Conservation (phyloP, 192 early-diverging fungal species). For the Coemansia sp. region DNA sequence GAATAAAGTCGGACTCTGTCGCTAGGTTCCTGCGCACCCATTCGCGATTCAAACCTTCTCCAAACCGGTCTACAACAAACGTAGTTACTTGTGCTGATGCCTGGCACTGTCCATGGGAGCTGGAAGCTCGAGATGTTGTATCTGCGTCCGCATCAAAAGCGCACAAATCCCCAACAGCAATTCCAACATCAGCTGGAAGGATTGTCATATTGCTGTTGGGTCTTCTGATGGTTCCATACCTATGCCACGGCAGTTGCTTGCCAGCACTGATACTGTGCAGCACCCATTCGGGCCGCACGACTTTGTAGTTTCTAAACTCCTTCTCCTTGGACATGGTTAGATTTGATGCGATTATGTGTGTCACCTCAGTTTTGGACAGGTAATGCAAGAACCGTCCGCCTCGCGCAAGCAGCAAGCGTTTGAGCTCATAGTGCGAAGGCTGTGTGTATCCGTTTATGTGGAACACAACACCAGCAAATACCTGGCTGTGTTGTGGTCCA, state of each 20-base stretch:
- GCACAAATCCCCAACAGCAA: neutral
- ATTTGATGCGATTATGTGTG: constrained; percentile 68
- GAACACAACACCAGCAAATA: constrained; percentile 49
- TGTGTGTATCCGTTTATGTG: constrained; percentile 74
- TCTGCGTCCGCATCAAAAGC: neutral
- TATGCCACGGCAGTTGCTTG: constrained; percentile 66
- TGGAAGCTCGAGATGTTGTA: neutral
- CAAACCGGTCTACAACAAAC: constrained; percentile 33
- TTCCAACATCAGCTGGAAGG: neutral
- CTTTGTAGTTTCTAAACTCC: constrained; percentile 65
- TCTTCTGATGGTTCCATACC: constrained; percentile 39
- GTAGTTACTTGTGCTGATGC: neutral
- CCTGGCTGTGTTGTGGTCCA: constrained; percentile 17
- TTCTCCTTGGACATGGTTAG: constrained; percentile 66
- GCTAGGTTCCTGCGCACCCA: constrained; percentile 48
- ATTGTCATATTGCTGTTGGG: neutral
- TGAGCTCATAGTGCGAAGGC: constrained; percentile 56
- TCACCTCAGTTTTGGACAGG: constrained; percentile 61
- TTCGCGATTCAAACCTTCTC: constrained; percentile 36
- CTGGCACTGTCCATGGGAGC: neutral
- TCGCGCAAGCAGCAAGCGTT: constrained; percentile 57
- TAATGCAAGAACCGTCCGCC: constrained; percentile 58
- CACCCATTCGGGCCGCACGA: constrained; percentile 77
- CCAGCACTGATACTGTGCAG: constrained; percentile 63
- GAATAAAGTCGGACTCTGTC: constrained; percentile 57